Percentiles rank a stretch among this genome's conserved stretches.
Evolutionary conservation across 495 filamentous ascomycete genomes (phyloP).

Genomic region (Thozetella sp.): DNA sequence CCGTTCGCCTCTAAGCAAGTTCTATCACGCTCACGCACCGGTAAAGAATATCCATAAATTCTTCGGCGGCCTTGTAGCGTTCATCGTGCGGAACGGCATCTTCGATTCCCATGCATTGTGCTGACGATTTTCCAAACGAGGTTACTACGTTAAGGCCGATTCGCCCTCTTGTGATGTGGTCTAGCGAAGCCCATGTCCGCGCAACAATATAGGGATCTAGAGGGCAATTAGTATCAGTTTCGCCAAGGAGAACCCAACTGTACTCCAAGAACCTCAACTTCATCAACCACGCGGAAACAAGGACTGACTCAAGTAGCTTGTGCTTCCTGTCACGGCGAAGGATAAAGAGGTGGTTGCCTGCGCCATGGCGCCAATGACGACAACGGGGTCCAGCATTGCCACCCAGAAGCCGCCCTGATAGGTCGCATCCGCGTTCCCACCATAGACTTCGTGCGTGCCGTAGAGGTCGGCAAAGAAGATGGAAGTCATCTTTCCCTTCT

Average conservation of each 20-base stretch:
- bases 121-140: neutral
- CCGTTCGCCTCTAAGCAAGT: neutral
- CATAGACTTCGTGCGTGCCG: neutral
- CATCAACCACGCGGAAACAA: neutral
- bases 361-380: neutral
- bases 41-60: neutral
- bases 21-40: neutral
- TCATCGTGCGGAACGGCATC: neutral
- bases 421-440: neutral
- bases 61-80: neutral
- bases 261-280: neutral
- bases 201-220: neutral
- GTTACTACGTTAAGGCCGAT: neutral
- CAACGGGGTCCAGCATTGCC: neutral
- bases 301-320: too few species aligned
- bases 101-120: neutral
- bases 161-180: neutral
- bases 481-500: neutral
- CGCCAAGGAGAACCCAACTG: too few species aligned
- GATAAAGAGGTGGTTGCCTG: neutral
- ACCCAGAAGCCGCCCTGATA: neutral
- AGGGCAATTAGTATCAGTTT: neutral
- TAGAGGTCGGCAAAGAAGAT: neutral
- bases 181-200: neutral
- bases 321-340: neutral